phyloP scores from a whole-genome alignment of 2,329 filamentous ascomycete genomes.

The Penicillium oxalicum region DNA sequence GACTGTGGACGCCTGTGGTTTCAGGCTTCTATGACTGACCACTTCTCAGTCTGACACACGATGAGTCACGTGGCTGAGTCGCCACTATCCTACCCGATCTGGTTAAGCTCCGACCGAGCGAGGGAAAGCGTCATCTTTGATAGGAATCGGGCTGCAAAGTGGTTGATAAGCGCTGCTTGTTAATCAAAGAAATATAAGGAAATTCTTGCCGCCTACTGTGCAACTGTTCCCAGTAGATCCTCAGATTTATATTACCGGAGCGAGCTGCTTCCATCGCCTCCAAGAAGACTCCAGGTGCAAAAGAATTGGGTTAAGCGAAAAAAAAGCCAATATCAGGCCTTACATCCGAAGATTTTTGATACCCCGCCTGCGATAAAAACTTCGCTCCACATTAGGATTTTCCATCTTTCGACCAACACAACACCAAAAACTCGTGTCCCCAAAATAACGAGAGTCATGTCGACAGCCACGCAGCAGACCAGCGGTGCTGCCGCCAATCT shows the following conservation, averaged over 20 bases:
- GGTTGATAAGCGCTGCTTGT: constrained; percentile 10
- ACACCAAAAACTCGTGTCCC: constrained; percentile 3
- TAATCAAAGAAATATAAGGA: constrained; percentile 1
- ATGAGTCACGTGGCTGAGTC: constrained; percentile 1
- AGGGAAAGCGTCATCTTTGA: constrained; percentile 6
- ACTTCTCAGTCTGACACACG: no score
- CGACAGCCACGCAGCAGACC: constrained; percentile 23
- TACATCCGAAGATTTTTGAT: constrained; percentile 4
- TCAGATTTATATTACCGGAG: no score
- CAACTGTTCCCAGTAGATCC: no score
- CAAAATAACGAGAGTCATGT: constrained; percentile 13
- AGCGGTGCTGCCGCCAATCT: constrained; percentile 50
- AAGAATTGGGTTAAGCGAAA: neutral
- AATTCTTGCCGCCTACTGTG: no score
- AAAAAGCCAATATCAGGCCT: constrained; percentile 3
- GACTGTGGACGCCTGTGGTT: no score
- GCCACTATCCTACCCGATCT: neutral
- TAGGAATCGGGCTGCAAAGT: neutral
- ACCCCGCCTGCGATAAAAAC: constrained; percentile 15
- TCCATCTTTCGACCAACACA: constrained; percentile 7
- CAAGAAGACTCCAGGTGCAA: neutral
- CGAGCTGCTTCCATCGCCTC: neutral
- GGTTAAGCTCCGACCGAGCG: neutral
- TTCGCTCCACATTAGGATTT: constrained; percentile 23
- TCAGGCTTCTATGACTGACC: no score